phyloP scores from a whole-genome alignment of 2,329 filamentous ascomycete genomes.

The Paecilomyces fulvus region DNA sequence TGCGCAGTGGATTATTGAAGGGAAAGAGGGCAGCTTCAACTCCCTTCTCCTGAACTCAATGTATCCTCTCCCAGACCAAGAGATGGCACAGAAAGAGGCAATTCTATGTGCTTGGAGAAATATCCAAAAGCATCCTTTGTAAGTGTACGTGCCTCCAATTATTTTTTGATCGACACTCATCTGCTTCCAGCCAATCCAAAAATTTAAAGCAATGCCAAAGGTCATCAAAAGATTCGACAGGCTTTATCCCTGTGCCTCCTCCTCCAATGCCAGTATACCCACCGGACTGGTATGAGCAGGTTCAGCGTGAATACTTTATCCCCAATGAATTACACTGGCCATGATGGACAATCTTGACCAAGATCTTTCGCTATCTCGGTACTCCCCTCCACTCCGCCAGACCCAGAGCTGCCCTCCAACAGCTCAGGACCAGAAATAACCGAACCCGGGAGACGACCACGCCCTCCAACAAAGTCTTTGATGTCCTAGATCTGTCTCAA shows the following conservation, averaged over 20 bases:
- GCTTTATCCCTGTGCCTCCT: background rate
- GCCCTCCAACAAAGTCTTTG: no score
- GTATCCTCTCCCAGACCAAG: background rate
- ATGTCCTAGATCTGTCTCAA: no score
- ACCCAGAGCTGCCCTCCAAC: no score
- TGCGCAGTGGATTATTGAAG: background rate
- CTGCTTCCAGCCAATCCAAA: background rate
- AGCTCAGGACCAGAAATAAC: no score
- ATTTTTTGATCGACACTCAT: background rate
- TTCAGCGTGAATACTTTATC: no score
- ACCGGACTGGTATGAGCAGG: background rate
- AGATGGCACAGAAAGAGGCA: background rate
- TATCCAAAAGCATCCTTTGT: background rate
- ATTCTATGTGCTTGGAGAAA: background rate
- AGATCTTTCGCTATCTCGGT: no score
- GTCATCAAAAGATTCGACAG: background rate
- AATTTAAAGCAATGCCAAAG: background rate
- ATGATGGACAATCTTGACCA: no score
- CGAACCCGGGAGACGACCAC: no score
- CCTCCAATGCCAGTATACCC: background rate
- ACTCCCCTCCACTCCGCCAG: no score
- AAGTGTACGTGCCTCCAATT: background rate
- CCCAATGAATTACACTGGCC: no score
- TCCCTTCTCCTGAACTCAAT: background rate
- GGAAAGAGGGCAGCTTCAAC: background rate